Percentiles rank a stretch among this genome's conserved stretches.
Conservation (phyloP, 2,329 filamentous ascomycete species). For the Coniochaeta sp. region DNA sequence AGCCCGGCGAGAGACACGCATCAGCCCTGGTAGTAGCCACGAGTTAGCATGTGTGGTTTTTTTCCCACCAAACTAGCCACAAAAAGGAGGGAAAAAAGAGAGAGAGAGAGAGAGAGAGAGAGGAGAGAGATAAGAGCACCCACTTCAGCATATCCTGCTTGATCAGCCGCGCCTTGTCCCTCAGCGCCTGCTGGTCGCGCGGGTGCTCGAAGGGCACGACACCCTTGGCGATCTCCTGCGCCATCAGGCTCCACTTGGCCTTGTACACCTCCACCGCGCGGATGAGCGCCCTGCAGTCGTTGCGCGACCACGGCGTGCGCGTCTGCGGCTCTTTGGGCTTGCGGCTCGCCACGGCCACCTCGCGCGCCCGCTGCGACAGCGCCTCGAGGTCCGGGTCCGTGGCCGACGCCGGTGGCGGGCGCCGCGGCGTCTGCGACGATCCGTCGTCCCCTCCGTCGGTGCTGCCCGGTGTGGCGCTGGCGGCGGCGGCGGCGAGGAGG, state of each 20-base stretch:
- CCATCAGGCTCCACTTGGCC: slow-evolving; percentile 32
- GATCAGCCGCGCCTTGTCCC: slow-evolving; percentile 50
- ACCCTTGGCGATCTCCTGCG: slow-evolving; percentile 19
- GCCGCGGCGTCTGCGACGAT: background rate
- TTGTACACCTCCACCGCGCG: slow-evolving; percentile 28
- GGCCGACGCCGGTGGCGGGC: background rate
- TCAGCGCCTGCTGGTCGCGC: slow-evolving; percentile 47
- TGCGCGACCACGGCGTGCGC: slow-evolving; percentile 31
- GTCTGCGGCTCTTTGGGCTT: slow-evolving; percentile 23
- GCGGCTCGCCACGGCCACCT: slow-evolving; percentile 18
- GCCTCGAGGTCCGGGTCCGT: slow-evolving; percentile 16
- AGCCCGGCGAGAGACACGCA: slow-evolving; percentile 34
- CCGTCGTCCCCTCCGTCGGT: background rate
- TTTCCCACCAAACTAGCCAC: too few species aligned
- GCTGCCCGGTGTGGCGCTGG: background rate
- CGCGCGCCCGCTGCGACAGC: slow-evolving; percentile 15
- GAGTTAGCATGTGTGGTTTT: slow-evolving; percentile 6
- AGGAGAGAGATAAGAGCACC: slow-evolving; percentile 11
- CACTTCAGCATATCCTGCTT: slow-evolving; percentile 45
- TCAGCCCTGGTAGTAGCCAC: slow-evolving; percentile 26
- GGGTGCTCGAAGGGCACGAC: slow-evolving; percentile 28
- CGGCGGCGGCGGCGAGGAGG: background rate
- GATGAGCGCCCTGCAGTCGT: slow-evolving; percentile 34
- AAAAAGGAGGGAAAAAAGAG: too few species aligned
- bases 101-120: too few species aligned